These are phyloP conservation scores for Drechslera avenae DNA, from an alignment of 2,329 filamentous ascomycete genomes.

Conservation along the genomic window DNA sequence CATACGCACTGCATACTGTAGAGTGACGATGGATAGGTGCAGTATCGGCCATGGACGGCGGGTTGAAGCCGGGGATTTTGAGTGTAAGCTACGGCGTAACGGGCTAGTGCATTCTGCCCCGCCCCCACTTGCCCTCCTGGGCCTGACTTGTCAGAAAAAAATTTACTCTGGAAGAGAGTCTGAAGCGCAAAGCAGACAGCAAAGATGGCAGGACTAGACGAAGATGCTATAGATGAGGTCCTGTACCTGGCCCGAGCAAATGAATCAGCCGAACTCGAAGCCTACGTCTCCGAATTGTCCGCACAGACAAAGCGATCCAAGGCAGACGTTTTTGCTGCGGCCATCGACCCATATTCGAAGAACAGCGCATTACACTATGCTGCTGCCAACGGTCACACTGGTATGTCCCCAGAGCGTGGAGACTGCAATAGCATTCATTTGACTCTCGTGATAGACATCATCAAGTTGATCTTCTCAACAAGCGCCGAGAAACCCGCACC, in stretches of 20 bases:
- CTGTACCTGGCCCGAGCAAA: constrained; percentile 84
- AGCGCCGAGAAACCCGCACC: constrained; percentile 28
- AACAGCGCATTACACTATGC: constrained; percentile 89
- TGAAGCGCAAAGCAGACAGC: constrained; percentile 3
- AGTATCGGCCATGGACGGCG: neutral
- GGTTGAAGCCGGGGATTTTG: neutral
- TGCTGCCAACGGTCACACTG: constrained; percentile 83
- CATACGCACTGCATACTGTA: constrained; percentile 5
- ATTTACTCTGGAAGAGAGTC: constrained; percentile 7
- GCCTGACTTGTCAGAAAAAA: constrained; percentile 20
- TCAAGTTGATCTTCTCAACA: constrained; percentile 49
- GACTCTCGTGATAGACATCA: constrained; percentile 35
- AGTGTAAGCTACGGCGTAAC: constrained; percentile 2
- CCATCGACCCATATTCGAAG: constrained; percentile 75
- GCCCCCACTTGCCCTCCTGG: constrained; percentile 24
- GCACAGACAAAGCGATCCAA: constrained; percentile 65
- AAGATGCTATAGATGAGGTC: constrained; percentile 88
- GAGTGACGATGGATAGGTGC: constrained; percentile 7
- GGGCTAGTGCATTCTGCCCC: constrained; percentile 16
- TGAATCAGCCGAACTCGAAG: constrained; percentile 71
- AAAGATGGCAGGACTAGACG: constrained; percentile 45
- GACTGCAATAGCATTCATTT: constrained; percentile 17
- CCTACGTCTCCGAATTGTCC: constrained; percentile 64
- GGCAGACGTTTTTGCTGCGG: constrained; percentile 68
- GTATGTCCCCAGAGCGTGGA: constrained; percentile 53